A percentile compares a stretch with the other conserved stretches of the same genome.
These are phyloP conservation scores for Dryadomyces quercivorus DNA, from an alignment of 2,329 filamentous ascomycete species.

Conservation along the genomic window DNA sequence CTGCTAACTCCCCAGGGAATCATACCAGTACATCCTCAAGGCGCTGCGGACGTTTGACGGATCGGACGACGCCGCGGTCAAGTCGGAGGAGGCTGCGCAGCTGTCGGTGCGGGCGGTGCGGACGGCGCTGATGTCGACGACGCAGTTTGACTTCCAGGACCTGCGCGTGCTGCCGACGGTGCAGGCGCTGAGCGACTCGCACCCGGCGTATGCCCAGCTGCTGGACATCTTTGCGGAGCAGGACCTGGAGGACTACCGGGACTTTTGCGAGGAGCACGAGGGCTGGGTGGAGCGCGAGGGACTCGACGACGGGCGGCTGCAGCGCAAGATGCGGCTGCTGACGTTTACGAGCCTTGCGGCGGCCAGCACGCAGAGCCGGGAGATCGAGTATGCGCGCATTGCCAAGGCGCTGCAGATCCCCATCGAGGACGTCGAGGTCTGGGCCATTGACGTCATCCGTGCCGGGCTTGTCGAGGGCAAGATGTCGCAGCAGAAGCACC, in stretches of 20 bases:
- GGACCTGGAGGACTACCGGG: constrained; percentile 87
- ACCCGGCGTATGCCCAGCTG: constrained; percentile 77
- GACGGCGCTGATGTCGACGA: constrained; percentile 38
- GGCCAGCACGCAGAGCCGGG: constrained; percentile 69
- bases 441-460: constrained; percentile 97
- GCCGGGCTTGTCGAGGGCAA: constrained; percentile 93
- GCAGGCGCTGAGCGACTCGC: constrained; percentile 74
- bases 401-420: constrained; percentile 75
- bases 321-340: constrained; percentile 92
- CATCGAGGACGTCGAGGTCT: constrained; percentile 80
- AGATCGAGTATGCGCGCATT: constrained; percentile 80
- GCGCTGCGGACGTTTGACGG: constrained; percentile 48
- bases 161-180: constrained; percentile 72
- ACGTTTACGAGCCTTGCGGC: constrained; percentile 86
- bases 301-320: constrained; percentile 59
- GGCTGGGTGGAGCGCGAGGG: constrained; percentile 70
- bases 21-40: constrained; percentile 57
- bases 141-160: constrained; percentile 63
- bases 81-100: constrained; percentile 47
- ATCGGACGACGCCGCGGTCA: constrained; percentile 39
- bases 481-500: constrained; percentile 81
- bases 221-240: constrained; percentile 93
- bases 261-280: constrained; percentile 86
- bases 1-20: constrained; percentile 27
- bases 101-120: constrained; percentile 46